Conservation (phyloP, 192 early-diverging fungal genomes). For the Funneliformis geosporum region DNA sequence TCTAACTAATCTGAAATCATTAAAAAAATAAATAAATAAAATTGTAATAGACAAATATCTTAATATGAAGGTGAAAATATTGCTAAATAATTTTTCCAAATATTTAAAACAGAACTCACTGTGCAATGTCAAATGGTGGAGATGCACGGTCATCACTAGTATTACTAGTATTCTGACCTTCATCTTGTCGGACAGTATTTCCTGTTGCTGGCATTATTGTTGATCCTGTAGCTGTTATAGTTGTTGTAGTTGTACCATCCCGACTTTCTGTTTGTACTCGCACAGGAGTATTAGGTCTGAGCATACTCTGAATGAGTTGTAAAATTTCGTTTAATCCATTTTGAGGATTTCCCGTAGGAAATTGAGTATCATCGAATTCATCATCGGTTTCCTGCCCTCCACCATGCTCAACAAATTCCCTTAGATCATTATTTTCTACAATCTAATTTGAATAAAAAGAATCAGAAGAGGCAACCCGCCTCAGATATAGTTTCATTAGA, state of each 20-base stretch:
- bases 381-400: slow-evolving; percentile 21
- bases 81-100: not conserved
- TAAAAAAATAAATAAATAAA: not conserved
- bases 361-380: slow-evolving; percentile 10
- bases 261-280: slow-evolving; percentile 33
- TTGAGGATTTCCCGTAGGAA: not conserved
- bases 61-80: slow-evolving; percentile 33
- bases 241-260: slow-evolving; percentile 33
- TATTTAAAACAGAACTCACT: not conserved
- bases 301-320: not conserved
- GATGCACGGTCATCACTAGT: not conserved
- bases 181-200: not conserved
- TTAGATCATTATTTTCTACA: slow-evolving; percentile 48
- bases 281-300: slow-evolving; percentile 13
- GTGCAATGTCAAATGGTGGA: slow-evolving; percentile 1
- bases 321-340: slow-evolving; percentile 13
- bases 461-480: not conserved
- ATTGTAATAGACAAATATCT: not conserved
- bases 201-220: not conserved
- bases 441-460: slow-evolving; percentile 36
- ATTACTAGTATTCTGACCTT: too few species aligned
- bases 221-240: slow-evolving; percentile 6
- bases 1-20: slow-evolving; percentile 32
- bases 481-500: not conserved
- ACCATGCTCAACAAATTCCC: slow-evolving; percentile 29